These are phyloP conservation scores for Yamadazyma aaseri DNA, from an alignment of 1,139 yeast species.

Conservation along the genomic window DNA sequence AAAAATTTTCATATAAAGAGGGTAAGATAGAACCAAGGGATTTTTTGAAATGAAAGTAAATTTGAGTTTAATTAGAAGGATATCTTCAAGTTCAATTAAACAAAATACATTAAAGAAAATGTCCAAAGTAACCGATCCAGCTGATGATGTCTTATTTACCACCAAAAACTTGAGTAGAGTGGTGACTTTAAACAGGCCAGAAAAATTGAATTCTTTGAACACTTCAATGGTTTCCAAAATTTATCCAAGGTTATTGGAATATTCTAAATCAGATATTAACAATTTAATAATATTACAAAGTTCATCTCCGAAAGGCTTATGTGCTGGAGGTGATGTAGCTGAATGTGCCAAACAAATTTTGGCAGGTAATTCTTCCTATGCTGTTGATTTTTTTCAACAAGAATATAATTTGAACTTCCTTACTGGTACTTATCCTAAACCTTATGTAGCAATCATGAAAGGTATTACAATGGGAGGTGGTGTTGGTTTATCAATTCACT, in stretches of 20 bases:
- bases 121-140: slow-evolving; percentile 4
- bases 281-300: slow-evolving; percentile 71
- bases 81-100: slow-evolving; percentile 4
- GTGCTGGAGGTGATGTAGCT: slow-evolving; percentile 96
- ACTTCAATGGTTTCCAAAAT: slow-evolving; percentile 75
- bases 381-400: slow-evolving; percentile 66
- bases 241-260: slow-evolving; percentile 73
- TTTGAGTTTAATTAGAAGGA: slow-evolving; percentile 3
- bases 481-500: slow-evolving; percentile 86
- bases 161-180: slow-evolving; percentile 69
- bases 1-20: slow-evolving; percentile 6
- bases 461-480: slow-evolving; percentile 99
- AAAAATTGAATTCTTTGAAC: slow-evolving; percentile 83
- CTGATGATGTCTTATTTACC: slow-evolving; percentile 59
- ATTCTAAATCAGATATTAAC: slow-evolving; percentile 64
- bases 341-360: slow-evolving; percentile 59
- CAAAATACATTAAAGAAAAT: slow-evolving; percentile 1
- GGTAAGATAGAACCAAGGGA: slow-evolving; percentile 1
- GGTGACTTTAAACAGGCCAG: slow-evolving; percentile 74
- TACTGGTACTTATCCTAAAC: slow-evolving; percentile 79
- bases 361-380: slow-evolving; percentile 48
- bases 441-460: slow-evolving; percentile 79
- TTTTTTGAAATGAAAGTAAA: slow-evolving; percentile 5
- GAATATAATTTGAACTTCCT: slow-evolving; percentile 84
- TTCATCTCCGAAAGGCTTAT: slow-evolving; percentile 59